Base-by-base conservation (phyloP, 106 monocot species). In the Posidonia australis region DNA sequence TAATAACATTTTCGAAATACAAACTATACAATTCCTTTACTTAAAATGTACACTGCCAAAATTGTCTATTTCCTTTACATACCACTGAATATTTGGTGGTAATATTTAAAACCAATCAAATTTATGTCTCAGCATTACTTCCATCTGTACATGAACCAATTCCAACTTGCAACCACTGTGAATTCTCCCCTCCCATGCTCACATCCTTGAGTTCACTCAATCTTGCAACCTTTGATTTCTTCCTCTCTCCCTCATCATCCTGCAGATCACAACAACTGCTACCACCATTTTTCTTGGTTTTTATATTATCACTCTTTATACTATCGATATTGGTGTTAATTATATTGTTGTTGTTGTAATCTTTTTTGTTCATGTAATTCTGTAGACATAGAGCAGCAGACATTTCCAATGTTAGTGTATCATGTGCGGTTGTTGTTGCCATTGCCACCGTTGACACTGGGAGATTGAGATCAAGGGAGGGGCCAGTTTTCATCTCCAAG, bases 121-220 rank as follows among this genome's bases (percentile, higher is more conserved):
- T 30, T 63, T 19, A 44, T 13, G 63, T 23, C 10, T 63, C 13
- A 63, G 13, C 29, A 16, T 12, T 65, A 1, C 12, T 19, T 16
- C 66, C 65, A 3, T 59, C 57, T 0, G 60, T 6, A n/a, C 74
- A 60, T 32, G 84, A 70, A 4, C 82, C 85, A 51, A 83, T 70
- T 3, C 89, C 85, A 29, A 90, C 76, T 75, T 85, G 85, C 80
- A 90, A 63, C 85, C 85, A 90, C 5, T 82, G 63, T 25, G 84
- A 67, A n/a, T 23, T 51, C 4, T 46, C 85, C 0, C 75, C 78
- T 9, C 71, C 70, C 45, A 30, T 54, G 65, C 75, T 64, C 13
- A 78, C 44, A 22, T 90, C 85, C 68, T 80, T 85, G 30, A 90
- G 85, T 30, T 90, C 85, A 44, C 78, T 85, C 70, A 85, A 68